Percentiles rank a stretch among this genome's conserved stretches.
These are phyloP conservation scores for Dendrocalamus latiflorus DNA, from an alignment of 202 grass and related monocot genomes.

Conservation along the genomic window DNA sequence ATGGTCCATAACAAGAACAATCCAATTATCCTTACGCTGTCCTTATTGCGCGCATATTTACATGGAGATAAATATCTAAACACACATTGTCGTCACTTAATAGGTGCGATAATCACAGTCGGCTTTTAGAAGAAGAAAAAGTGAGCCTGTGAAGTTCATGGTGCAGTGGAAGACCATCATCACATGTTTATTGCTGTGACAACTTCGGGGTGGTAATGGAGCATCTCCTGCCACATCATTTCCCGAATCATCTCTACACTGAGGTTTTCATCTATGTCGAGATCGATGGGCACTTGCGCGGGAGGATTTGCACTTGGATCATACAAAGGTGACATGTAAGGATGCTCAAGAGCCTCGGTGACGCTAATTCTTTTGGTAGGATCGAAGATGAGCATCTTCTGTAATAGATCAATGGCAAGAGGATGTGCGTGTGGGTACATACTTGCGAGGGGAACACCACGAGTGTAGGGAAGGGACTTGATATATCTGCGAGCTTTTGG, in stretches of 20 bases:
- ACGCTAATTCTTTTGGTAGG: slow-evolving; percentile 67
- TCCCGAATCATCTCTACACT: slow-evolving; percentile 74
- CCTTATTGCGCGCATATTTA: slow-evolving; percentile 41
- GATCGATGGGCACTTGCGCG: slow-evolving; percentile 49
- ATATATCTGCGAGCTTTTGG: slow-evolving; percentile 78
- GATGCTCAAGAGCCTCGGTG: slow-evolving; percentile 54
- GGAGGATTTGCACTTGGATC: slow-evolving; percentile 55
- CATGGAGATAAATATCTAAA: slow-evolving; percentile 10
- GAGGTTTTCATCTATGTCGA: too few species aligned
- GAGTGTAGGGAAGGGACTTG: slow-evolving; percentile 74
- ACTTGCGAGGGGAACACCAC: slow-evolving; percentile 42
- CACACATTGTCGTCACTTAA: slow-evolving; percentile 9
- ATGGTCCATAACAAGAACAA: slow-evolving; percentile 28
- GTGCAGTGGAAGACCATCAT: neutral
- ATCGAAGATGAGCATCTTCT: slow-evolving; percentile 79
- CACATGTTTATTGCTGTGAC: slow-evolving; percentile 25
- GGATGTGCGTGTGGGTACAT: slow-evolving; percentile 59
- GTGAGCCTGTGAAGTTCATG: neutral
- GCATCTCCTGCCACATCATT: slow-evolving; percentile 94
- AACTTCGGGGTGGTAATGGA: slow-evolving; percentile 76
- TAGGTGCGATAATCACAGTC: slow-evolving; percentile 5
- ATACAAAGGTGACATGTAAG: slow-evolving; percentile 65
- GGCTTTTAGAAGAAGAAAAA: neutral
- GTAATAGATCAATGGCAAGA: slow-evolving; percentile 63
- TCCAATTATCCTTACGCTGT: slow-evolving; percentile 3